These are phyloP conservation scores for Mycosphaerella arachidis DNA, from an alignment of 2,329 filamentous ascomycete species.

Conservation along the genomic window DNA sequence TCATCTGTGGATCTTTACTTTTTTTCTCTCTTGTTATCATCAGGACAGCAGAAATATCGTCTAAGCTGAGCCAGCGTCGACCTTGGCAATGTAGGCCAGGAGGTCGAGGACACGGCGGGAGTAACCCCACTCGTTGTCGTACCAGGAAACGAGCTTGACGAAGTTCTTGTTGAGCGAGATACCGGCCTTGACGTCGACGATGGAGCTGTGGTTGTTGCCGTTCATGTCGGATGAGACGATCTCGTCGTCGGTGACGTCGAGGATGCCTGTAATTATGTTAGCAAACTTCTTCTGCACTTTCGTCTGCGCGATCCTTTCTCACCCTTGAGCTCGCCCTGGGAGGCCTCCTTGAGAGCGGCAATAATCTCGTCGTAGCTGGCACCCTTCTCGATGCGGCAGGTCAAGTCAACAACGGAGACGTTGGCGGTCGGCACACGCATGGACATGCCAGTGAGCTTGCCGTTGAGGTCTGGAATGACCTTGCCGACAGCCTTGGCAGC, in stretches of 20 bases:
- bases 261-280: conserved; percentile 58
- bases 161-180: conserved; percentile 98
- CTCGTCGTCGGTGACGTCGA: conserved; percentile 95
- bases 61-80: conserved; percentile 32
- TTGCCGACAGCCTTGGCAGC: conserved; percentile 99
- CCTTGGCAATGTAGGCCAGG: conserved; percentile 40
- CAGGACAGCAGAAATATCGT: conserved; percentile 5
- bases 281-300: conserved; percentile 17
- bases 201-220: conserved; percentile 89
- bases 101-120: conserved; percentile 67
- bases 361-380: conserved; percentile 92
- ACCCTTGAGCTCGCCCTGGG: conserved; percentile 83
- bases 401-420: conserved; percentile 98
- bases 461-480: conserved; percentile 96
- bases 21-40: neutral
- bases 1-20: neutral
- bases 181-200: conserved; percentile 99
- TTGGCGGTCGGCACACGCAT: conserved; percentile 99
- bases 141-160: conserved; percentile 94
- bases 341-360: conserved; percentile 75
- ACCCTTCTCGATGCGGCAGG: conserved; percentile 85
- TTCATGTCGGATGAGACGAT: conserved; percentile 91
- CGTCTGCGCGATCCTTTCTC: conserved; percentile 32
- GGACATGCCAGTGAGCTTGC: conserved; percentile 99
- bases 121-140: conserved; percentile 95